These are phyloP conservation scores for Delphinella strobiligena DNA, from an alignment of 2,329 filamentous ascomycete species.

Conservation along the genomic window DNA sequence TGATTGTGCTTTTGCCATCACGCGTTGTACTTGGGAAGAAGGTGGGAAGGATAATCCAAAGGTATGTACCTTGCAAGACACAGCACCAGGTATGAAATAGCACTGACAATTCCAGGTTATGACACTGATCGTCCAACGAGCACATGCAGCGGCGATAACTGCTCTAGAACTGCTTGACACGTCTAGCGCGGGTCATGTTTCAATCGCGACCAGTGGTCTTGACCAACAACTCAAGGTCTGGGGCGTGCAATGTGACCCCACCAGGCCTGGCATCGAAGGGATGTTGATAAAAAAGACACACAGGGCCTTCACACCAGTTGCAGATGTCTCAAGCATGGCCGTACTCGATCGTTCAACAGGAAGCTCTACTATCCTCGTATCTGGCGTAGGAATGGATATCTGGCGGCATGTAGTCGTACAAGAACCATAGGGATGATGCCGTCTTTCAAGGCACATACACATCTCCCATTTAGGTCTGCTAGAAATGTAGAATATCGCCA, in stretches of 20 bases:
- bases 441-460: too few relatives aligned
- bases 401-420: too few relatives aligned
- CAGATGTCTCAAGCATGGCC: slow-evolving; percentile 43
- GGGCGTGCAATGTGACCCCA: slow-evolving; percentile 21
- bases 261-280: slow-evolving; percentile 13
- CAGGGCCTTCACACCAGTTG: slow-evolving; percentile 35
- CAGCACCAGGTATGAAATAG: not conserved
- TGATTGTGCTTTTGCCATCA: slow-evolving; percentile 65
- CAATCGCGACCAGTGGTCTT: slow-evolving; percentile 24
- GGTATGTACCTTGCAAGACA: not conserved
- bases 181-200: slow-evolving; percentile 6
- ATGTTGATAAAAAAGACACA: slow-evolving; percentile 20
- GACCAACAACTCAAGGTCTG: slow-evolving; percentile 39
- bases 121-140: slow-evolving; percentile 38
- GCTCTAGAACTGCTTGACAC: slow-evolving; percentile 30
- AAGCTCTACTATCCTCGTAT: slow-evolving; percentile 24
- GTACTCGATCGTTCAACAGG: slow-evolving; percentile 17
- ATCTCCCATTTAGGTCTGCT: too few relatives aligned
- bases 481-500: too few relatives aligned
- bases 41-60: not conserved
- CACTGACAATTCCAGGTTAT: slow-evolving; percentile 3
- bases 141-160: slow-evolving; percentile 64
- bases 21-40: slow-evolving; percentile 13
- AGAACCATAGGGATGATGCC: too few relatives aligned
- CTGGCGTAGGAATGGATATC: slow-evolving; percentile 39